These are phyloP conservation scores for Ogataea zsoltii DNA, from an alignment of 805 yeast genomes.

Conservation along the genomic window DNA sequence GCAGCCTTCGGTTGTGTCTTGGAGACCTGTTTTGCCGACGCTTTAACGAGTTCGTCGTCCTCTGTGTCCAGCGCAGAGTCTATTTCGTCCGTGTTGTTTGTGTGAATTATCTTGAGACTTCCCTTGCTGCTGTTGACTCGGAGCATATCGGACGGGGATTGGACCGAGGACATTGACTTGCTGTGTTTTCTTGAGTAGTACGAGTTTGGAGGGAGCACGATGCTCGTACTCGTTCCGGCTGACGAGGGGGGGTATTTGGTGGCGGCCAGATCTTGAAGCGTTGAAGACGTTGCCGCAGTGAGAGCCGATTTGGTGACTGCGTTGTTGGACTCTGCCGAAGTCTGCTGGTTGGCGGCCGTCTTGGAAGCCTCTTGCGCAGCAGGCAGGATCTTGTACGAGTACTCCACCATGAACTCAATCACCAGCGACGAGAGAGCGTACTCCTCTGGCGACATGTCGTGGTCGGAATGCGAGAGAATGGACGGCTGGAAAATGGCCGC, in stretches of 20 bases:
- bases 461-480: slow-evolving; percentile 87
- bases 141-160: slow-evolving; percentile 41
- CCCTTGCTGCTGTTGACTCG: slow-evolving; percentile 27
- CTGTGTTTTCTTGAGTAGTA: slow-evolving; percentile 35
- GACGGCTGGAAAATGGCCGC: slow-evolving; percentile 98
- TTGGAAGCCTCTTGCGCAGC: slow-evolving; percentile 32
- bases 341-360: neutral
- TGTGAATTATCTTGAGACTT: slow-evolving; percentile 6
- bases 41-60: slow-evolving; percentile 18
- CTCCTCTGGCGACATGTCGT: slow-evolving; percentile 90
- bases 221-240: neutral
- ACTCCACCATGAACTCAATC: slow-evolving; percentile 85
- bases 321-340: neutral
- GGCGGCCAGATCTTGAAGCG: neutral
- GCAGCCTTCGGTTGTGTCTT: neutral
- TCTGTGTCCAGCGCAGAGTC: slow-evolving; percentile 29
- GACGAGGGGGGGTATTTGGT: slow-evolving; percentile 7
- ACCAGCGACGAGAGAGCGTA: slow-evolving; percentile 84
- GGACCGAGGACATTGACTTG: slow-evolving; percentile 48
- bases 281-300: neutral
- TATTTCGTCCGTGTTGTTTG: slow-evolving; percentile 24
- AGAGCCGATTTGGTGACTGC: neutral
- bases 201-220: slow-evolving; percentile 20
- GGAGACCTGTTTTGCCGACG: slow-evolving; percentile 7
- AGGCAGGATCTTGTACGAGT: slow-evolving; percentile 76